A percentile compares a stretch with the other conserved stretches of the same genome.
Conservation (phyloP, 2,329 filamentous ascomycete genomes). For the Scedosporium minutisporum region DNA sequence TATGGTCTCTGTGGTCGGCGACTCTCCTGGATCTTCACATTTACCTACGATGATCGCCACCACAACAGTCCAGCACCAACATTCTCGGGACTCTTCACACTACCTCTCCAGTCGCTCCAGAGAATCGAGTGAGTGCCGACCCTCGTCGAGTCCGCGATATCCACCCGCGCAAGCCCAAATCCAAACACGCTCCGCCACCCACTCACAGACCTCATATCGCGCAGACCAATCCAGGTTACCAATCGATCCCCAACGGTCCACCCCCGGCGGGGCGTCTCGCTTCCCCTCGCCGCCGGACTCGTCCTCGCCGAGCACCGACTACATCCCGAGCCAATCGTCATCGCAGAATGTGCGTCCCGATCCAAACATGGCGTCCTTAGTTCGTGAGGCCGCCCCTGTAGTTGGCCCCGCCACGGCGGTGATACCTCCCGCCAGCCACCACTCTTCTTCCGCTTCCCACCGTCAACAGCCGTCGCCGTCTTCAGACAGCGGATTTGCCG, state of each 20-base stretch:
- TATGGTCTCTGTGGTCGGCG: slow-evolving; percentile 58
- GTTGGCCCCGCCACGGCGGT: slow-evolving; percentile 7
- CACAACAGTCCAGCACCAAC: slow-evolving; percentile 34
- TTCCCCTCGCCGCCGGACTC: slow-evolving; percentile 47
- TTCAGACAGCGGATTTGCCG: slow-evolving; percentile 21
- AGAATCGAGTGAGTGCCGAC: slow-evolving; percentile 17
- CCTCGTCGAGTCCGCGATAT: slow-evolving; percentile 20
- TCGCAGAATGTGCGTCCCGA: slow-evolving; percentile 1
- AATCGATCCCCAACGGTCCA: slow-evolving; percentile 15
- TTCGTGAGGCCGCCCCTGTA: slow-evolving; percentile 7
- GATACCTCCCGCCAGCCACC: slow-evolving; percentile 9
- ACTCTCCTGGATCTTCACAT: slow-evolving; percentile 63
- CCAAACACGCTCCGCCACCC: not conserved
- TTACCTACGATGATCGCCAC: slow-evolving; percentile 61
- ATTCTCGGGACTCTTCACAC: slow-evolving; percentile 29
- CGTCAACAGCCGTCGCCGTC: slow-evolving; percentile 25
- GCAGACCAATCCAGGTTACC: slow-evolving; percentile 10
- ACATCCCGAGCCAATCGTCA: not conserved
- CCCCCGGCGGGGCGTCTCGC: slow-evolving; percentile 32
- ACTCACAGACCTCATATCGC: slow-evolving; percentile 5
- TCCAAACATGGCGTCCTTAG: slow-evolving; percentile 1
- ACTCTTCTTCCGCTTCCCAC: slow-evolving; percentile 9
- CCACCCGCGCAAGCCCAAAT: slow-evolving; percentile 8
- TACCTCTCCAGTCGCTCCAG: slow-evolving; percentile 25
- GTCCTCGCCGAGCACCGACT: slow-evolving; percentile 21